Evolutionary conservation across 1,139 yeast genomes (phyloP).

Genomic region (Yamadazyma taylorii): DNA sequence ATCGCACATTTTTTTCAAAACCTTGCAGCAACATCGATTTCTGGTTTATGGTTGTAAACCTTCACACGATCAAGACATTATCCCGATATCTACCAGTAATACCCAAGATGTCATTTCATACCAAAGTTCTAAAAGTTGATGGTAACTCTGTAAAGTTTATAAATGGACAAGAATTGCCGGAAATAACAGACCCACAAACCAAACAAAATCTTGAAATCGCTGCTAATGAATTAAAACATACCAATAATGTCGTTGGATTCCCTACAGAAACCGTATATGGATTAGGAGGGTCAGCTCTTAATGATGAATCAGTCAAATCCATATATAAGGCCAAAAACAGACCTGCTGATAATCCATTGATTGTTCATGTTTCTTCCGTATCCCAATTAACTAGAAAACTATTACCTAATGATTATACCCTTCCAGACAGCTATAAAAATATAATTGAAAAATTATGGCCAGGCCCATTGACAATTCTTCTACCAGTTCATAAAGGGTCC

Average conservation of each 20-base stretch:
- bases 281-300: constrained; percentile 82
- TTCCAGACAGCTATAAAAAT: constrained; percentile 67
- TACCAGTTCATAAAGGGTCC: constrained; percentile 58
- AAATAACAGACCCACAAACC: constrained; percentile 53
- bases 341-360: constrained; percentile 93
- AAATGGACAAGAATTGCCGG: constrained; percentile 29
- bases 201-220: constrained; percentile 53
- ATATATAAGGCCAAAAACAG: constrained; percentile 88
- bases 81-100: neutral
- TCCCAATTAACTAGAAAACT: constrained; percentile 64
- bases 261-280: constrained; percentile 99
- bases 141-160: constrained; percentile 28
- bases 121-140: constrained; percentile 35
- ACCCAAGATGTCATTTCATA: constrained; percentile 8
- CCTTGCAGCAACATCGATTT: neutral
- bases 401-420: constrained; percentile 44
- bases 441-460: constrained; percentile 84
- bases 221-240: constrained; percentile 50
- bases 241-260: constrained; percentile 74
- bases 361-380: constrained; percentile 80
- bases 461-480: constrained; percentile 85
- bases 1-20: neutral
- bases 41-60: neutral
- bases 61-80: neutral
- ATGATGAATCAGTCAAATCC: constrained; percentile 67